Evolutionary conservation across 306 rosid species (phyloP).

Genomic region (Gastrolobium villosum): DNA sequence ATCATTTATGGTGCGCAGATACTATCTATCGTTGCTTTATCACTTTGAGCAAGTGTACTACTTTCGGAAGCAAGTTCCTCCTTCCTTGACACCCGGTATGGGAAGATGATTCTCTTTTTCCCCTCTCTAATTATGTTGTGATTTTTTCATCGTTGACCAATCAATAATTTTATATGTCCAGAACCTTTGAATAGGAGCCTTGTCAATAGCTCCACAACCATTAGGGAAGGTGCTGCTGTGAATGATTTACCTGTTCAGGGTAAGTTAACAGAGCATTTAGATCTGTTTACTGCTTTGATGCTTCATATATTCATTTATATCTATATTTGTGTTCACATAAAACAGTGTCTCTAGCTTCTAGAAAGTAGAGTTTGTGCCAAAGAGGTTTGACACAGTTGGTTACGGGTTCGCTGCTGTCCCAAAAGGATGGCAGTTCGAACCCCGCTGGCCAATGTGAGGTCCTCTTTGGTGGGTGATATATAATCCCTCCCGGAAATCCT

Average conservation of each 20-base stretch:
- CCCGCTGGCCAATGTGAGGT: too few species aligned
- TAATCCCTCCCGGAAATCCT: too few species aligned
- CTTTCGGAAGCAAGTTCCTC: slow-evolving; percentile 65
- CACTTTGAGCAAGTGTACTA: slow-evolving; percentile 91
- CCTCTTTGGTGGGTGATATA: too few species aligned
- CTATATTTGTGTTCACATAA: slow-evolving; percentile 26
- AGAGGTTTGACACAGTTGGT: too few species aligned
- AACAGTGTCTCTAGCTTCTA: slow-evolving; percentile 32
- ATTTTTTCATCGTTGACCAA: slow-evolving; percentile 33
- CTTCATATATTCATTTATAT: slow-evolving; percentile 30
- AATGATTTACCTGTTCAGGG: slow-evolving; percentile 59
- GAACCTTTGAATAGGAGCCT: slow-evolving; percentile 53
- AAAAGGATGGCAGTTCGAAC: too few species aligned
- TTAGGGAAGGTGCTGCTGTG: slow-evolving; percentile 50
- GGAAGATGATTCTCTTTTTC: slow-evolving; percentile 17
- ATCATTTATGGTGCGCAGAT: slow-evolving; percentile 80
- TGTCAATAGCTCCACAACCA: slow-evolving; percentile 45
- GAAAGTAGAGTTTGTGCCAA: background rate
- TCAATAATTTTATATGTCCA: slow-evolving; percentile 45
- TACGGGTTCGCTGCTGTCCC: too few species aligned
- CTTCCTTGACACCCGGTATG: slow-evolving; percentile 58
- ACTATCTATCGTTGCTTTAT: slow-evolving; percentile 77
- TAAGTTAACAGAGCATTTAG: slow-evolving; percentile 42
- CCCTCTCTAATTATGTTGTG: slow-evolving; percentile 16
- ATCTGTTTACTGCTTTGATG: slow-evolving; percentile 33